Evolutionary conservation across 1,139 yeast species (phyloP).

Genomic region (Yamadazyma kanchanaburiensis): DNA sequence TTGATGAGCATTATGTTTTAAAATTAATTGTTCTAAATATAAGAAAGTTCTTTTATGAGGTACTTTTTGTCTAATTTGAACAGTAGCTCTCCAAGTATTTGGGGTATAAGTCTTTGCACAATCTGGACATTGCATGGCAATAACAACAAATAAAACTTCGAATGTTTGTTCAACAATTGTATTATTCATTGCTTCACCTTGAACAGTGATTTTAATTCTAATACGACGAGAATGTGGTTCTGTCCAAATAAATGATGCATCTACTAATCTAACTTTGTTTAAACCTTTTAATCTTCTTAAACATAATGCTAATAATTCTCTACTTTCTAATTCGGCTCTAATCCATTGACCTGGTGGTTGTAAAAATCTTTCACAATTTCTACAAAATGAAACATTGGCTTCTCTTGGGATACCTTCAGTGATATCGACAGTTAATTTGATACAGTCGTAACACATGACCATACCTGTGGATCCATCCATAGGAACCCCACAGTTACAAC

Average conservation of each 20-base stretch:
- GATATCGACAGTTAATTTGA: conserved; percentile 87
- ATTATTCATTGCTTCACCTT: conserved; percentile 92
- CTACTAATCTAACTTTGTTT: conserved; percentile 81
- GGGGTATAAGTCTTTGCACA: conserved; percentile 96
- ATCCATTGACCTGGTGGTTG: conserved; percentile 97
- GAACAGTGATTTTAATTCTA: conserved; percentile 86
- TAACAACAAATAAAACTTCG: conserved; percentile 90
- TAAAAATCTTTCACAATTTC: conserved; percentile 93
- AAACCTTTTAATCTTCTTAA: conserved; percentile 85
- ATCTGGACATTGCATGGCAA: conserved; percentile 98
- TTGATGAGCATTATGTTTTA: conserved; percentile 90
- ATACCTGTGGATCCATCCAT: conserved; percentile 94
- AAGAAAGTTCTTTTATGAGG: conserved; percentile 94
- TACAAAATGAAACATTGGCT: conserved; percentile 86
- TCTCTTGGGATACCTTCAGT: conserved; percentile 96
- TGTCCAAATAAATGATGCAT: conserved; percentile 97
- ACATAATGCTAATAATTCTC: conserved; percentile 90
- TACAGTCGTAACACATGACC: conserved; percentile 98
- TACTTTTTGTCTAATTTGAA: conserved; percentile 96
- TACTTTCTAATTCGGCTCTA: conserved; percentile 82
- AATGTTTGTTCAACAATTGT: conserved; percentile 93
- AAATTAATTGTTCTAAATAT: conserved; percentile 89
- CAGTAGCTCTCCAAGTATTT: conserved; percentile 96
- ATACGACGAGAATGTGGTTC: conserved; percentile 98
- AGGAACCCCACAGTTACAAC: conserved; percentile 98